phyloP scores from a whole-genome alignment of 2,329 filamentous ascomycete species.

The Xylaria sp. region DNA sequence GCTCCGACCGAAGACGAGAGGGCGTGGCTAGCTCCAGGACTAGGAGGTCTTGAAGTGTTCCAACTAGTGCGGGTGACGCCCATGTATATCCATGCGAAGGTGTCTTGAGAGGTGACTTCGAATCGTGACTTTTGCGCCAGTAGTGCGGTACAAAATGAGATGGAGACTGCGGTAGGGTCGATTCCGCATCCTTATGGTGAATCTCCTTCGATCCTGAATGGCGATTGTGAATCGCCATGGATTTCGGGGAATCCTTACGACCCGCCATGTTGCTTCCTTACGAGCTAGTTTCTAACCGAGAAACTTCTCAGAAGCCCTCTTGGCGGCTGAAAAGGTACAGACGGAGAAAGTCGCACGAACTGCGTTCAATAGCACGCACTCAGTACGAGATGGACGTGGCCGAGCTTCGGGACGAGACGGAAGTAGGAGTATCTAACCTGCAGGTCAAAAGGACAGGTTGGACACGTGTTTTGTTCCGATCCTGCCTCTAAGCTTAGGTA shows the following conservation, averaged over 20 bases:
- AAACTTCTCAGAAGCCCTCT: no score
- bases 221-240: background rate
- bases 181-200: background rate
- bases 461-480: background rate
- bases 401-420: background rate
- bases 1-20: background rate
- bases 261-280: no score
- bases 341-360: background rate
- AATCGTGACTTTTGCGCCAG: background rate
- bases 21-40: background rate
- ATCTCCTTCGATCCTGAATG: background rate
- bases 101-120: background rate
- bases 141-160: background rate
- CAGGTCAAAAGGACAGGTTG: background rate
- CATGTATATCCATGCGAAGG: background rate
- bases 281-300: no score
- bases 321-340: background rate
- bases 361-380: no score
- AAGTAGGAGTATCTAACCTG: background rate
- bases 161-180: background rate
- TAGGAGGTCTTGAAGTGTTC: background rate
- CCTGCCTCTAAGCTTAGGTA: background rate
- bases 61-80: conserved; percentile 2
- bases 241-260: background rate
- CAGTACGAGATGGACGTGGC: background rate